phyloP scores from a whole-genome alignment of 2,329 filamentous ascomycete species.

The Epichloe aotearoae region DNA sequence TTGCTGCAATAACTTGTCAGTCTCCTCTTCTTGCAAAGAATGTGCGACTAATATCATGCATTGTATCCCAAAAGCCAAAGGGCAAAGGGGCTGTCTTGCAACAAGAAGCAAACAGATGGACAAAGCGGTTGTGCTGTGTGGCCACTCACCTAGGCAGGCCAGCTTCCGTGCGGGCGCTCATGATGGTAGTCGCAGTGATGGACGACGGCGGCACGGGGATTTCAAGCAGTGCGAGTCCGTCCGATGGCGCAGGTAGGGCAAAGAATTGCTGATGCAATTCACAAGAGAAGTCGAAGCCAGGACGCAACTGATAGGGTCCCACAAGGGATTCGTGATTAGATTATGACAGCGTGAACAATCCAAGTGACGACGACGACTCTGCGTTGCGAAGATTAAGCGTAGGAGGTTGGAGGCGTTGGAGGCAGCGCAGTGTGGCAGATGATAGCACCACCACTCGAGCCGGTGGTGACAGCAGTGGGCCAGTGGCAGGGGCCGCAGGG shows the following conservation, averaged over 20 bases:
- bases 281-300: constrained; percentile 3
- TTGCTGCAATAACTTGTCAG: constrained; percentile 38
- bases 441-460: not conserved
- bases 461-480: not conserved
- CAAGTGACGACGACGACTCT: constrained; percentile 5
- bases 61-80: not conserved
- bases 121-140: constrained; percentile 1
- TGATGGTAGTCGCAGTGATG: constrained; percentile 5
- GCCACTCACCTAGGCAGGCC: constrained; percentile 22
- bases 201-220: not conserved
- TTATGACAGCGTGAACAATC: constrained; percentile 2
- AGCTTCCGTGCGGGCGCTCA: constrained; percentile 23
- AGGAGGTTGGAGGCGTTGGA: constrained; percentile 1
- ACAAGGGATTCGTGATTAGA: constrained; percentile 1
- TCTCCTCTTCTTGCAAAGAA: constrained; percentile 1
- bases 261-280: constrained; percentile 7
- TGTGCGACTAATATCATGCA: not conserved
- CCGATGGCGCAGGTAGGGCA: not conserved
- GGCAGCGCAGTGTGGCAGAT: constrained; percentile 4
- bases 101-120: constrained; percentile 2
- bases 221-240: not conserved
- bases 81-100: not conserved
- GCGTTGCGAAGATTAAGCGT: constrained; percentile 3
- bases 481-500: not conserved
- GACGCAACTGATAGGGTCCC: not conserved